These are phyloP conservation scores for Zalaria obscura DNA, from an alignment of 2,329 filamentous ascomycete genomes.

Conservation along the genomic window DNA sequence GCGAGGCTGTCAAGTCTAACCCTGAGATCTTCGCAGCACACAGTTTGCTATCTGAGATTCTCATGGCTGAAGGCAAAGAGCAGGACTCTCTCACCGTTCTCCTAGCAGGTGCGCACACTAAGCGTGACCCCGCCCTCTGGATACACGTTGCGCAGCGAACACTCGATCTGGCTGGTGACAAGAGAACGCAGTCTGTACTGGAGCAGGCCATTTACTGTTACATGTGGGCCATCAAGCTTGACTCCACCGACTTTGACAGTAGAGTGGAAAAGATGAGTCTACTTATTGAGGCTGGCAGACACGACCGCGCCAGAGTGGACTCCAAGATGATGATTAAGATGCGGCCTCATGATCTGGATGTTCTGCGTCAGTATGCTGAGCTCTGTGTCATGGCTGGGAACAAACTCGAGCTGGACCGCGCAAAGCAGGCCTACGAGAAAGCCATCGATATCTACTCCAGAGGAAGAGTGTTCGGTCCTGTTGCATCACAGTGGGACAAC, in stretches of 20 bases:
- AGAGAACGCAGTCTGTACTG: slow-evolving; percentile 21
- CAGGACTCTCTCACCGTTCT: slow-evolving; percentile 42
- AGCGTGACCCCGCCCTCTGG: slow-evolving; percentile 43
- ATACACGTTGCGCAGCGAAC: slow-evolving; percentile 41
- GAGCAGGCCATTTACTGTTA: slow-evolving; percentile 39
- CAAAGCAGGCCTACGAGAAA: slow-evolving; percentile 30
- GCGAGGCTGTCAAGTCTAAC: slow-evolving; percentile 39
- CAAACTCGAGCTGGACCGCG: slow-evolving; percentile 11
- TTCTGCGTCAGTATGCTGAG: slow-evolving; percentile 42
- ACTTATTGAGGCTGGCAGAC: slow-evolving; percentile 35
- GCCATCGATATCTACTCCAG: slow-evolving; percentile 36
- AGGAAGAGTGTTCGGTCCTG: slow-evolving; percentile 4
- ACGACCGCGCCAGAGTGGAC: slow-evolving; percentile 32
- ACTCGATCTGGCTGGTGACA: slow-evolving; percentile 32
- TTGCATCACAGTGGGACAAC: slow-evolving; percentile 56
- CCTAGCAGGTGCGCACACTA: slow-evolving; percentile 43
- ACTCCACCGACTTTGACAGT: slow-evolving; percentile 36
- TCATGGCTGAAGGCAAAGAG: slow-evolving; percentile 39
- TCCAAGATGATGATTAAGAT: slow-evolving; percentile 41
- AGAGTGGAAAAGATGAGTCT: slow-evolving; percentile 42
- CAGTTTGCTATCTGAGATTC: slow-evolving; percentile 45
- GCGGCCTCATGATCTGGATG: slow-evolving; percentile 38
- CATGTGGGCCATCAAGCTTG: slow-evolving; percentile 38
- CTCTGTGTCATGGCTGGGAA: slow-evolving; percentile 24
- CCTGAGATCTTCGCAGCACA: slow-evolving; percentile 50